These are phyloP conservation scores for Nepenthes alata DNA, from an alignment of 179 eudicot genomes.

Conservation along the genomic window DNA sequence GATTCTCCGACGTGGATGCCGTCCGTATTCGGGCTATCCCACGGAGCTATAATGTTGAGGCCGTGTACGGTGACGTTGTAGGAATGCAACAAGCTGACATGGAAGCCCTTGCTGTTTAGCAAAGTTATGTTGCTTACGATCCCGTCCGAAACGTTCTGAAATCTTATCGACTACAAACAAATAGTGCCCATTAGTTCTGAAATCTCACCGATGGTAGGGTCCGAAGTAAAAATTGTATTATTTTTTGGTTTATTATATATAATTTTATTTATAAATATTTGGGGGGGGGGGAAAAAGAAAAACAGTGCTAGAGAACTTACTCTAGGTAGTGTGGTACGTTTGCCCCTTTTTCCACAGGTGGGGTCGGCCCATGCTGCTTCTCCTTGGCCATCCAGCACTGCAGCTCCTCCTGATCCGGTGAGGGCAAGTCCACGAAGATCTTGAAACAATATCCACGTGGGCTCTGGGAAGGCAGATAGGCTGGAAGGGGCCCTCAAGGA, in stretches of 20 bases:
- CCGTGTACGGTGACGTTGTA: not conserved
- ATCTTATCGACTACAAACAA: conserved; percentile 4
- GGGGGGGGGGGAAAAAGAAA: too few relatives aligned
- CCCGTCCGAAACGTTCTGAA: conserved; percentile 3
- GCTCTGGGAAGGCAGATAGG: not conserved
- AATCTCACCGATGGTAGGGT: too few relatives aligned
- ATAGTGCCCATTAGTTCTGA: too few relatives aligned
- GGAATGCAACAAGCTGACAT: not conserved
- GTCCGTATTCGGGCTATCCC: conserved; percentile 11
- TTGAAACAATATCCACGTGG: conserved; percentile 1
- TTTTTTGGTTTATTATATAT: not conserved
- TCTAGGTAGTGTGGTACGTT: not conserved
- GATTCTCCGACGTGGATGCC: conserved; percentile 7
- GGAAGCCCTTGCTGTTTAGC: conserved; percentile 9
- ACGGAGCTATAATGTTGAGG: conserved; percentile 4
- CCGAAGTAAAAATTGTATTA: not conserved
- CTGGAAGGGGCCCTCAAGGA: conserved; percentile 4
- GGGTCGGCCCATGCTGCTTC: conserved; percentile 1
- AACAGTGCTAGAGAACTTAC: not conserved
- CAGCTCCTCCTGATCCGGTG: not conserved
- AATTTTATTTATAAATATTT: not conserved
- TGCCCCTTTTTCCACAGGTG: not conserved
- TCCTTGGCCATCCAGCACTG: conserved; percentile 7
- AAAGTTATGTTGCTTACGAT: not conserved
- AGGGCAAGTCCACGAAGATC: not conserved